phyloP scores from a whole-genome alignment of 345 rosid genomes.

The Crucihimalaya himalaica region DNA sequence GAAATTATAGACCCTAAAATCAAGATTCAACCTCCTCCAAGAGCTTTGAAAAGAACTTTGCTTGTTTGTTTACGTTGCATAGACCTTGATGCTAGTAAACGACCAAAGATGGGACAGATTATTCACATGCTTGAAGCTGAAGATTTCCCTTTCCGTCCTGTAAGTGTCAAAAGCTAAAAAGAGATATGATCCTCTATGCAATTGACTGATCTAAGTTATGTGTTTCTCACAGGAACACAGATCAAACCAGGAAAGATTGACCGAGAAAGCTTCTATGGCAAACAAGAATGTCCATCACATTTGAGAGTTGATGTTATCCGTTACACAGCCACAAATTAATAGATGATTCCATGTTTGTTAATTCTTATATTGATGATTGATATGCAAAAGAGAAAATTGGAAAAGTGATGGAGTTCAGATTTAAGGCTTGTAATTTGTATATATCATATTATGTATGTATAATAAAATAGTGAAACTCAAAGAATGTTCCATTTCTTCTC shows the following conservation, averaged over 20 bases:
- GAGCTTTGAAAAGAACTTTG: slow-evolving; percentile 74
- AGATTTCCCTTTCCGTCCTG: slow-evolving; percentile 82
- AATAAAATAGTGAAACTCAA: neutral
- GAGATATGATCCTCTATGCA: neutral
- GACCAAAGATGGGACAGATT: slow-evolving; percentile 98
- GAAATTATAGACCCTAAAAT: slow-evolving; percentile 81
- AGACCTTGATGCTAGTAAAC: slow-evolving; percentile 76
- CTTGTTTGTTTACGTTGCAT: slow-evolving; percentile 91
- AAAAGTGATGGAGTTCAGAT: neutral
- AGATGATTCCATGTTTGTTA: slow-evolving; percentile 25
- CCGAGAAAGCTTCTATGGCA: neutral
- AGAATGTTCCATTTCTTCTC: neutral
- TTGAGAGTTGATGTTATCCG: slow-evolving; percentile 23
- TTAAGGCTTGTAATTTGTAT: slow-evolving; percentile 26
- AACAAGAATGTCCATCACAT: slow-evolving; percentile 24
- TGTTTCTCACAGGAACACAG: slow-evolving; percentile 33
- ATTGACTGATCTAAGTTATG: neutral
- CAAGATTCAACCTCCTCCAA: slow-evolving; percentile 55
- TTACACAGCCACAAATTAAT: slow-evolving; percentile 22
- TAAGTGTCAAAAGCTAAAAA: slow-evolving; percentile 42
- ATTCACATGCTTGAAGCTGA: slow-evolving; percentile 98
- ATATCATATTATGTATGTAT: slow-evolving; percentile 28
- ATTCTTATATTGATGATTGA: slow-evolving; percentile 21
- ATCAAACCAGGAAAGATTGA: slow-evolving; percentile 25
- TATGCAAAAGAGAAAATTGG: neutral